Evolutionary conservation across 371 early-diverging fungal genomes (phyloP), one percentile per base, ranked within the genome.

Genomic region (Zopfochytrium polystomum): DNA sequence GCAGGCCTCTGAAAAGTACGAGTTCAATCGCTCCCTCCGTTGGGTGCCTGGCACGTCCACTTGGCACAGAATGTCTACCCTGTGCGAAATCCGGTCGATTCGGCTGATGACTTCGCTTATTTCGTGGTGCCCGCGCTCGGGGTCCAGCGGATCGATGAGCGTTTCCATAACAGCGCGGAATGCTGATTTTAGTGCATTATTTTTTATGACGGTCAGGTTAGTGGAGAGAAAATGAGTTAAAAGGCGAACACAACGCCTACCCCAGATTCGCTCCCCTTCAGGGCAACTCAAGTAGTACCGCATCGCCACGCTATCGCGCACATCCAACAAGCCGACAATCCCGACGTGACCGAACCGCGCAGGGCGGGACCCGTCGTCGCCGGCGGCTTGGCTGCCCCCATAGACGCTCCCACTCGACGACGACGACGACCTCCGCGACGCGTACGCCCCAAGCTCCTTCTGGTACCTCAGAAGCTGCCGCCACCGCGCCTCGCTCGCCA

Each of bases 1-100:
- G 60, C 65, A 54, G n/a, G 54, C 55, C 29, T 65, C 65, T 9
- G 52, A 23, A 53, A 57, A 50, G 42, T 65, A 65, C 47, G 60
- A 60, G 9, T 33, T 26, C 11, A 65, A 32, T 5, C 65, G 59
- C 23, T 65, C 58, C 5, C 27, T 3, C 13, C 65, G 59, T 42
- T 65, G 59, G 32, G 45, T 42, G 23, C 42, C 52, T 18, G 65
- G 59, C 15, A 65, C 30, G n/a, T 58, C 65, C 20, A 65, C 60
- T 60, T 60, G 52, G 31, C 38, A 38, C 0, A 65, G 42, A 42
- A 65, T 65, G 27, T 65, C 65, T 2, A 65, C 60, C 1, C 55
- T 42, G 44, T 59, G 58, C 18, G 65, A 56, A 22, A 65, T 52
- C 53, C 57, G 56, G 38, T 57, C 60, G 15, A 65, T 23, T n/a